Evolutionary conservation across 371 early-diverging fungal genomes (phyloP).

Genomic region (Saksenaea vasiformis): DNA sequence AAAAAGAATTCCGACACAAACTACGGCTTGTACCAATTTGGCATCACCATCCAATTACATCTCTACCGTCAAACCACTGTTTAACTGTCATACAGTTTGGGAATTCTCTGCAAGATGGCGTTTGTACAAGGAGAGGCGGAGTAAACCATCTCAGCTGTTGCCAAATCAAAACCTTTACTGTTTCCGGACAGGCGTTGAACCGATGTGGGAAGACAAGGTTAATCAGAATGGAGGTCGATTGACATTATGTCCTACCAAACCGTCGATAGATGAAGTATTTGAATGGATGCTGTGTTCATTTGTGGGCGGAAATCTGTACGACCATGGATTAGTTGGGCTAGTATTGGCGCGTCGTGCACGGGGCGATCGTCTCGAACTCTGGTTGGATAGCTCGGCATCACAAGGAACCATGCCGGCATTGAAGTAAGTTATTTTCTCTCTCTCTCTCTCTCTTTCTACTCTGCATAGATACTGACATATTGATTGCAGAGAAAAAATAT

Average conservation of each 20-base stretch:
- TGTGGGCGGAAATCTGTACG: slow-evolving; percentile 52
- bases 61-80: slow-evolving; percentile 47
- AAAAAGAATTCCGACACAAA: slow-evolving; percentile 31
- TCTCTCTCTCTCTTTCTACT: slow-evolving; percentile 10
- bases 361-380: slow-evolving; percentile 62
- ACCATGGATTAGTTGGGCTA: slow-evolving; percentile 35
- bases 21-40: slow-evolving; percentile 6
- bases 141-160: slow-evolving; percentile 41
- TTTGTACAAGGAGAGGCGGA: slow-evolving; percentile 31
- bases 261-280: slow-evolving; percentile 47
- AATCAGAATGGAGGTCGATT: slow-evolving; percentile 58
- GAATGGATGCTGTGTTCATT: slow-evolving; percentile 54
- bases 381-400: slow-evolving; percentile 41
- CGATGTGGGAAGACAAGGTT: slow-evolving; percentile 64
- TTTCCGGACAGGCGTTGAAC: slow-evolving; percentile 55
- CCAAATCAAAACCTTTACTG: slow-evolving; percentile 58
- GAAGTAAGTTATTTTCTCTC: slow-evolving; percentile 39
- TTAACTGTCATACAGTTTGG: slow-evolving; percentile 54
- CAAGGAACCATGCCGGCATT: slow-evolving; percentile 19
- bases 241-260: slow-evolving; percentile 35
- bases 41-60: slow-evolving; percentile 34
- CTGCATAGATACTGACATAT: slow-evolving; percentile 22
- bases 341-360: slow-evolving; percentile 47
- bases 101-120: slow-evolving; percentile 60
- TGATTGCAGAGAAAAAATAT: slow-evolving; percentile 26